Conservation (phyloP, 345 rosid genomes). For the Camelina sativa region DNA sequence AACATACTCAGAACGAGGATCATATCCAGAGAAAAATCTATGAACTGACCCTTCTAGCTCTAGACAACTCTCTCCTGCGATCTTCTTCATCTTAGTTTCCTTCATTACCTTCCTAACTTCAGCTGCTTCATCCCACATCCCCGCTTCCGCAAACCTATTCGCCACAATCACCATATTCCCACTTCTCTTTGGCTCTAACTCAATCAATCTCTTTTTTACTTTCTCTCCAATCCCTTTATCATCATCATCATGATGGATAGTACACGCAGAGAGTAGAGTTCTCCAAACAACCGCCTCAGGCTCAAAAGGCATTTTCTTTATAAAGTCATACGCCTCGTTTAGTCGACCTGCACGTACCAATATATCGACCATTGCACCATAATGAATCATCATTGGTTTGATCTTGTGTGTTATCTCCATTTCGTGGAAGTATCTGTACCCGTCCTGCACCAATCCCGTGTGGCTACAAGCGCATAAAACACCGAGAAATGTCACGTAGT, state of each 20-base stretch:
- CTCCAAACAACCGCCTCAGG: slow-evolving; percentile 74
- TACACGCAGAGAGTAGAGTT: slow-evolving; percentile 73
- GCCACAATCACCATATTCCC: slow-evolving; percentile 79
- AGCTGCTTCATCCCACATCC: slow-evolving; percentile 83
- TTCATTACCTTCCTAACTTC: slow-evolving; percentile 63
- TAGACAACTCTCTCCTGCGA: slow-evolving; percentile 71
- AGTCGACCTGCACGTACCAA: slow-evolving; percentile 78
- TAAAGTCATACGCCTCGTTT: slow-evolving; percentile 63
- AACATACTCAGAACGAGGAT: slow-evolving; percentile 44
- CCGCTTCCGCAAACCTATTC: slow-evolving; percentile 74
- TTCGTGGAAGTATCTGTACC: slow-evolving; percentile 62
- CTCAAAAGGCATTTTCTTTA: slow-evolving; percentile 55
- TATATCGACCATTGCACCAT: slow-evolving; percentile 79
- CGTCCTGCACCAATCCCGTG: slow-evolving; percentile 73
- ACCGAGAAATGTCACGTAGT: slow-evolving; percentile 83
- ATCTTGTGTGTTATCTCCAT: slow-evolving; percentile 73
- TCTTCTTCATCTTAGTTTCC: slow-evolving; percentile 62
- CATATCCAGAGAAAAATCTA: slow-evolving; percentile 71
- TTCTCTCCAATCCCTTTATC: slow-evolving; percentile 51
- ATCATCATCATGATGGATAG: slow-evolving; percentile 51
- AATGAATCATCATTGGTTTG: slow-evolving; percentile 71
- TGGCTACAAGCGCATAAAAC: slow-evolving; percentile 88
- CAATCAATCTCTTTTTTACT: slow-evolving; percentile 64
- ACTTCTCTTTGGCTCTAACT: slow-evolving; percentile 73
- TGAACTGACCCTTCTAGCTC: slow-evolving; percentile 59